Percentiles rank a stretch among this genome's conserved stretches.
These are phyloP conservation scores for Eleusine indica DNA, from an alignment of 176 grass and related monocot species.

Conservation along the genomic window DNA sequence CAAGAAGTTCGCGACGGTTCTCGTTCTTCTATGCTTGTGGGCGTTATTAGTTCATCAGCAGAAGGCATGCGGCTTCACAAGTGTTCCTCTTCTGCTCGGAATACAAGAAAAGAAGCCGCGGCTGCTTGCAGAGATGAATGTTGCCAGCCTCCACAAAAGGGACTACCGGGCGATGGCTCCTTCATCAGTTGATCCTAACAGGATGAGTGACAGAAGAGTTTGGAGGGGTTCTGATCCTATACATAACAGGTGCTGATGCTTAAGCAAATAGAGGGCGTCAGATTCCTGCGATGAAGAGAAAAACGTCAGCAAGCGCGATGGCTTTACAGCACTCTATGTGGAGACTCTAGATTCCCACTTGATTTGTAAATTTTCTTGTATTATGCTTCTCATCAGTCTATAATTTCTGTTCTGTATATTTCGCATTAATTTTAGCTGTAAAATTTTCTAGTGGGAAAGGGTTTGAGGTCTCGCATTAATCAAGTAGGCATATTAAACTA, in stretches of 20 bases:
- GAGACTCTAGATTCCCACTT: constrained; percentile 27
- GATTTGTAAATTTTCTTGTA: not conserved
- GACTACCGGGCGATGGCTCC: constrained; percentile 4
- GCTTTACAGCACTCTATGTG: constrained; percentile 31
- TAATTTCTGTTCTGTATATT: constrained; percentile 13
- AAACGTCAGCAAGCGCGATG: constrained; percentile 22
- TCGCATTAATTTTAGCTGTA: constrained; percentile 46
- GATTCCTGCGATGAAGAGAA: not conserved
- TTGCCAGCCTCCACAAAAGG: constrained; percentile 40
- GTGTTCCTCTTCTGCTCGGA: constrained; percentile 18
- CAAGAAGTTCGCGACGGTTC: constrained; percentile 38
- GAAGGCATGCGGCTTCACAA: constrained; percentile 41
- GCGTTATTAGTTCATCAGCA: constrained; percentile 52
- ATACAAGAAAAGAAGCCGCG: constrained; percentile 24
- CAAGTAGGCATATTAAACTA: not conserved
- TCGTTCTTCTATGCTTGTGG: constrained; percentile 61
- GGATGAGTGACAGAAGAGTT: constrained; percentile 64
- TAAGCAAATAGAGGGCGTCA: constrained; percentile 9
- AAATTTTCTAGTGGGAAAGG: constrained; percentile 39
- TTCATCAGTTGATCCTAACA: constrained; percentile 44
- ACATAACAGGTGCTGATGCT: constrained; percentile 57
- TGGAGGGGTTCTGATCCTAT: constrained; percentile 65
- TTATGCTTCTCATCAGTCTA: not conserved
- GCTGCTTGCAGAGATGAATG: constrained; percentile 12
- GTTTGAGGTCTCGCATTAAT: constrained; percentile 20